Conservation (phyloP, 2,329 filamentous ascomycete species). For the Penicillium freii region DNA sequence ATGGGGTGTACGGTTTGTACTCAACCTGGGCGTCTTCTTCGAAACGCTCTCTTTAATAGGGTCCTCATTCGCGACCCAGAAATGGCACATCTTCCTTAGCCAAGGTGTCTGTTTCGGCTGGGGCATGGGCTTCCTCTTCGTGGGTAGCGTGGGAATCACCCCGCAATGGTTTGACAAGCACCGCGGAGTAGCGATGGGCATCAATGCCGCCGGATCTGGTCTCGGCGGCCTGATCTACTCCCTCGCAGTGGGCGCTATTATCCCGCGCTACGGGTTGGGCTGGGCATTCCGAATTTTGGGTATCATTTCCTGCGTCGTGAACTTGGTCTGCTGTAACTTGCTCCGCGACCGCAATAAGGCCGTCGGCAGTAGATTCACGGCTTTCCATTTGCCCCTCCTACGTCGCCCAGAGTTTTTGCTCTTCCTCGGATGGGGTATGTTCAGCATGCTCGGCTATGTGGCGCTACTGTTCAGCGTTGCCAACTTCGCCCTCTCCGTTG, state of each 20-base stretch:
- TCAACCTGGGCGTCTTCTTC: slow-evolving; percentile 56
- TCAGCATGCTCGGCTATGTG: slow-evolving; percentile 65
- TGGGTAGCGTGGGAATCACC: slow-evolving; percentile 55
- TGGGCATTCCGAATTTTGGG: slow-evolving; percentile 64
- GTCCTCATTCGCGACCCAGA: slow-evolving; percentile 55
- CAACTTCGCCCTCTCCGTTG: slow-evolving; percentile 60
- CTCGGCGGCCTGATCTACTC: slow-evolving; percentile 60
- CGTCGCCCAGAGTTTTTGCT: slow-evolving; percentile 55
- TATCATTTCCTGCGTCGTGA: slow-evolving; percentile 54
- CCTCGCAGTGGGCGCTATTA: slow-evolving; percentile 58
- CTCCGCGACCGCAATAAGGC: slow-evolving; percentile 59
- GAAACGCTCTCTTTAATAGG: slow-evolving; percentile 56
- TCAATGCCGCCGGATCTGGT: slow-evolving; percentile 58
- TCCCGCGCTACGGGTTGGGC: slow-evolving; percentile 54
- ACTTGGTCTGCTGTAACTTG: slow-evolving; percentile 54
- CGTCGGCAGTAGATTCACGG: slow-evolving; percentile 51
- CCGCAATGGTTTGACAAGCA: slow-evolving; percentile 63
- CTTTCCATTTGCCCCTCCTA: slow-evolving; percentile 56
- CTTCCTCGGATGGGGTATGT: slow-evolving; percentile 58
- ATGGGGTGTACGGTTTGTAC: slow-evolving; percentile 54
- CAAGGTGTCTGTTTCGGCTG: slow-evolving; percentile 63
- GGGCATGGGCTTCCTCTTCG: slow-evolving; percentile 63
- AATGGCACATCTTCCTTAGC: slow-evolving; percentile 61
- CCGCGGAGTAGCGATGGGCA: slow-evolving; percentile 59
- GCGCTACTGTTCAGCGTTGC: slow-evolving; percentile 64